phyloP scores from a whole-genome alignment of 2,329 filamentous ascomycete species.

The Byssoonygena ceratinophila region DNA sequence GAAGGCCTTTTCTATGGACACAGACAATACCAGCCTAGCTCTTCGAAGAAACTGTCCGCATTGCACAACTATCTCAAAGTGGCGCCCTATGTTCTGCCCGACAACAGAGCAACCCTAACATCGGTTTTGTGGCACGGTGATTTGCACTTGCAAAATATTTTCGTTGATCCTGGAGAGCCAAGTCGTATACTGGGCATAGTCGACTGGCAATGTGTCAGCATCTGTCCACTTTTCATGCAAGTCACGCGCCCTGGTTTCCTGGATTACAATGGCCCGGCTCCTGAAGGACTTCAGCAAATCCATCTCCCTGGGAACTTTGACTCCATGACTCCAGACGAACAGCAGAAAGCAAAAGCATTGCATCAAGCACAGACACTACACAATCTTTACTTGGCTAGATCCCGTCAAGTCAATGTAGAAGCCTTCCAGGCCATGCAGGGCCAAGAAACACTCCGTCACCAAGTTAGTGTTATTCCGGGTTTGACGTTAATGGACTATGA shows the following conservation, averaged over 20 bases:
- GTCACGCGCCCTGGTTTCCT: slow-evolving; percentile 19
- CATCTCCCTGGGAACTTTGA: slow-evolving; percentile 19
- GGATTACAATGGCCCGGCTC: slow-evolving; percentile 20
- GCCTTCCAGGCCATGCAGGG: slow-evolving; percentile 19
- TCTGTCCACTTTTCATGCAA: slow-evolving; percentile 20
- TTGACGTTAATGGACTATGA: slow-evolving; percentile 21
- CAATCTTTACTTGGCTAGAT: slow-evolving; percentile 20
- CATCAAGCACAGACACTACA: slow-evolving; percentile 21
- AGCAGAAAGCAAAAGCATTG: slow-evolving; percentile 19
- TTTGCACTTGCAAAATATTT: slow-evolving; percentile 33
- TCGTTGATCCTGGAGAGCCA: slow-evolving; percentile 23
- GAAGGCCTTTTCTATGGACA: slow-evolving; percentile 22
- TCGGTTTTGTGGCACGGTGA: slow-evolving; percentile 35
- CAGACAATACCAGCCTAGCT: slow-evolving; percentile 25
- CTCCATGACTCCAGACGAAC: slow-evolving; percentile 17
- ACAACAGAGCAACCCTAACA: slow-evolving; percentile 18
- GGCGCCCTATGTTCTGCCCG: slow-evolving; percentile 25
- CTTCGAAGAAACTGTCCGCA: slow-evolving; percentile 23
- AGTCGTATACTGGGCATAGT: slow-evolving; percentile 19
- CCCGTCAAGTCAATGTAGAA: slow-evolving; percentile 15
- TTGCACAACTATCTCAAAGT: slow-evolving; percentile 28
- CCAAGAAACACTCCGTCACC: slow-evolving; percentile 19
- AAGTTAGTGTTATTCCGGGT: slow-evolving; percentile 20
- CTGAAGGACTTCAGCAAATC: slow-evolving; percentile 16
- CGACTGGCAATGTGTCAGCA: slow-evolving; percentile 21